A percentile compares a stretch with the other conserved stretches of the same genome.
These are phyloP conservation scores for Diaporthe aspalathi DNA, from an alignment of 2,329 filamentous ascomycete genomes.

Conservation along the genomic window DNA sequence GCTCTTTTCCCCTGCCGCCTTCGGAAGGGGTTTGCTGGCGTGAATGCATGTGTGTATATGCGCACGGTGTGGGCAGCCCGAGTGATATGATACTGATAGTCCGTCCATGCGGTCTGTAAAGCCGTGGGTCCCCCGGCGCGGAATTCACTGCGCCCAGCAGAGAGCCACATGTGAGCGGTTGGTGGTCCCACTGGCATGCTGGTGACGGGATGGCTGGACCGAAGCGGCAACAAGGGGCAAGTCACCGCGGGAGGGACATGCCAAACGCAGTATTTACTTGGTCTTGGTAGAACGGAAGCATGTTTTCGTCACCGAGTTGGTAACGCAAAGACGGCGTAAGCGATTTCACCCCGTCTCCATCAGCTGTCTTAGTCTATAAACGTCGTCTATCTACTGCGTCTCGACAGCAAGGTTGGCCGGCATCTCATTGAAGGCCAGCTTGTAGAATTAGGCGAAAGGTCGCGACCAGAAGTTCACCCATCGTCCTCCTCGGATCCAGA, in stretches of 20 bases:
- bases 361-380: not conserved
- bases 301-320: not conserved
- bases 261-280: not conserved
- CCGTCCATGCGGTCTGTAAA: not conserved
- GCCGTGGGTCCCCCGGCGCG: conserved; percentile 6
- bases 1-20: conserved; percentile 1
- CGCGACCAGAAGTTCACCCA: not conserved
- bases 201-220: conserved; percentile 2
- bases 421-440: not conserved
- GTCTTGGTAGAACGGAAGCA: not conserved
- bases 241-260: not conserved
- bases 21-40: conserved; percentile 14
- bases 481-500: conserved; percentile 48
- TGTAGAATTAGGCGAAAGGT: too few relatives aligned
- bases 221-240: not conserved
- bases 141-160: conserved; percentile 7
- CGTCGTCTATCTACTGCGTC: not conserved
- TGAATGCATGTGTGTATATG: not conserved
- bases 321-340: not conserved
- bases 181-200: conserved; percentile 14
- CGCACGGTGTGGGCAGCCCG: conserved; percentile 18
- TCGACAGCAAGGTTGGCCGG: not conserved
- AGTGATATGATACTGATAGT: not conserved
- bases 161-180: not conserved
- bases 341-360: not conserved